Evolutionary conservation across 768 basidiomycete species (phyloP), one percentile per base, ranked within the genome.

Genomic region (Amanita polypyramis): DNA sequence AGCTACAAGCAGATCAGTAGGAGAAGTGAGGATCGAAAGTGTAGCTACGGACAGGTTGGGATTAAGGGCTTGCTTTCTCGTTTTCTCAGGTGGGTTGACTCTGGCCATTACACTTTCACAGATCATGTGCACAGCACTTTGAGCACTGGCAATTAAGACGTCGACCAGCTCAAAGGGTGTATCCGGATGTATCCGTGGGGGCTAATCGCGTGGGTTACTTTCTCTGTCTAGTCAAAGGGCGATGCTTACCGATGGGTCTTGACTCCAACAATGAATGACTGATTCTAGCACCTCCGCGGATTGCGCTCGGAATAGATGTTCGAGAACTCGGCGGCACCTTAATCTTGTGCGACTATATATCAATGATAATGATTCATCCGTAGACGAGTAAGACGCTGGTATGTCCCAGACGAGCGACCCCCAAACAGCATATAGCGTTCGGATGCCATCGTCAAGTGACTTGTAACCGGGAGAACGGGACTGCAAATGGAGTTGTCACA

Each of bases 141-240:
- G 91, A 3, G 92, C 85, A 58, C 77, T 95, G 2, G 87, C 73
- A 5, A 92, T 76, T 25, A 98, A 75, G 12, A 82, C 67, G 59
- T 96, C 92, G 10, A 95, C 70, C 19, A 95, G 70, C 49, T 92
- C 85, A 57, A 94, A 95, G 1, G 84, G 73, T 5, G 76, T 71
- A 25, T 73, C 70, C 37, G 70, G 67, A 1, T 70, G 62, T 3
- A 63, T 52, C 35, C 61, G 62, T 21, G 70, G 59, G 41, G 69
- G 66, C 48, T 42, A 36, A 38, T 30, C 41, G 25, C 19, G 9
- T 43, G 17, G 19, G 27, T 34, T 14, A 35, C 20, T 12, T 12
- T 38, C 27, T 14, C 33, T n/a, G 34, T 2, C 30, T 46, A 2
- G 44, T 10, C 35, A 34, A 40, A 17, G 23, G 5, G 4, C 7